These are phyloP conservation scores for Sarocladium kiliense DNA, from an alignment of 2,329 filamentous ascomycete species.

Conservation along the genomic window DNA sequence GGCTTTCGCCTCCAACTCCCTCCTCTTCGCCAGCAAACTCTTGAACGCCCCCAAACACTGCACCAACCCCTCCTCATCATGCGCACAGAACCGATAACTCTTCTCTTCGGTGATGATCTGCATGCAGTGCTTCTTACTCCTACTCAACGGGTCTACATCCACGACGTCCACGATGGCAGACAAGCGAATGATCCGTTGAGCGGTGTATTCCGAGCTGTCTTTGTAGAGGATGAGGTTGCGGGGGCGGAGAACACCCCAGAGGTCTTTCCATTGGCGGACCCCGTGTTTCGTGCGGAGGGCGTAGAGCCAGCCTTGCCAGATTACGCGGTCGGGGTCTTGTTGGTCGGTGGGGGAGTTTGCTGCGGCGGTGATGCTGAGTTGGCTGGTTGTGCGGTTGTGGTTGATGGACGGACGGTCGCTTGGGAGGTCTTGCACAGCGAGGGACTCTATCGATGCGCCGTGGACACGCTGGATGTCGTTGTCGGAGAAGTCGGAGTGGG, in stretches of 20 bases:
- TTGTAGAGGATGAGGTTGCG: conserved; percentile 88
- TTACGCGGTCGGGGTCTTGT: conserved; percentile 76
- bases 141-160: conserved; percentile 83
- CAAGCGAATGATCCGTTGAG: conserved; percentile 75
- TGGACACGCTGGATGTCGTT: conserved; percentile 45
- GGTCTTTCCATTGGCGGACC: conserved; percentile 87
- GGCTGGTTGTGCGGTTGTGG: conserved; percentile 52
- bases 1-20: conserved; percentile 52
- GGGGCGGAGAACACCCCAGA: conserved; percentile 87
- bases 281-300: conserved; percentile 78
- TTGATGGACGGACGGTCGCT: conserved; percentile 24
- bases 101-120: conserved; percentile 94
- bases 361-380: conserved; percentile 47
- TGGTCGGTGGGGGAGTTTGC: conserved; percentile 29
- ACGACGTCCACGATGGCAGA: conserved; percentile 80
- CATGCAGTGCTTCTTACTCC: conserved; percentile 79
- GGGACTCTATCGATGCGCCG: conserved; percentile 47
- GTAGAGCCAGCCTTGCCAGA: conserved; percentile 89
- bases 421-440: conserved; percentile 30
- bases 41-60: conserved; percentile 89
- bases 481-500: conserved; percentile 85
- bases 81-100: conserved; percentile 69
- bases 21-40: conserved; percentile 69
- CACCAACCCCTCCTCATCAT: conserved; percentile 75
- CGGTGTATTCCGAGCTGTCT: conserved; percentile 84